These are phyloP conservation scores for Cladosporium phlei DNA, from an alignment of 2,329 filamentous ascomycete species.

Conservation along the genomic window DNA sequence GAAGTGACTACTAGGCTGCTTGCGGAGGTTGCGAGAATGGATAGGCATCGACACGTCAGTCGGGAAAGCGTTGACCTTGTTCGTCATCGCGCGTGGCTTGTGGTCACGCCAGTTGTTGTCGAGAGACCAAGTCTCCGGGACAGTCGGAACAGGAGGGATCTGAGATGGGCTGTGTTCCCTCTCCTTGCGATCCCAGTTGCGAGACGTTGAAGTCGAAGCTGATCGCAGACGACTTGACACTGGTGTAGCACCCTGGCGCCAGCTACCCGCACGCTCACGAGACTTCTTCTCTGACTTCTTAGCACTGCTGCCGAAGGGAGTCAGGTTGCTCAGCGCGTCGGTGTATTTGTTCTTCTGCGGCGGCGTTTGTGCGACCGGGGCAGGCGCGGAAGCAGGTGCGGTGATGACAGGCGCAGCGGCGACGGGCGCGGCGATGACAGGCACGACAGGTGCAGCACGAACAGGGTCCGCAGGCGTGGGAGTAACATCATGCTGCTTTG, in stretches of 20 bases:
- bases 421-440: slow-evolving; percentile 32
- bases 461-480: slow-evolving; percentile 31
- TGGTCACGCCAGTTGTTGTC: slow-evolving; percentile 49
- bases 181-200: slow-evolving; percentile 31
- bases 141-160: slow-evolving; percentile 12
- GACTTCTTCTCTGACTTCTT: slow-evolving; percentile 28
- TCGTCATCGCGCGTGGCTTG: slow-evolving; percentile 19
- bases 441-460: slow-evolving; percentile 40
- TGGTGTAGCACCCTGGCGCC: slow-evolving; percentile 27
- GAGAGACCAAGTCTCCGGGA: slow-evolving; percentile 36
- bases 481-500: slow-evolving; percentile 42
- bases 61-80: slow-evolving; percentile 5
- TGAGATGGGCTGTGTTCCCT: slow-evolving; percentile 17
- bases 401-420: slow-evolving; percentile 3
- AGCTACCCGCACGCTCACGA: slow-evolving; percentile 29
- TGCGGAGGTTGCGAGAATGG: not conserved
- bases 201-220: slow-evolving; percentile 34
- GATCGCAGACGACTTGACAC: slow-evolving; percentile 26
- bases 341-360: slow-evolving; percentile 31
- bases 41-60: slow-evolving; percentile 6
- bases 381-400: slow-evolving; percentile 36
- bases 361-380: slow-evolving; percentile 36
- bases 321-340: slow-evolving; percentile 29
- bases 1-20: slow-evolving; percentile 1
- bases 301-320: slow-evolving; percentile 27